phyloP scores from a whole-genome alignment of 2,329 filamentous ascomycete genomes.

The Corinectria fuckeliana region DNA sequence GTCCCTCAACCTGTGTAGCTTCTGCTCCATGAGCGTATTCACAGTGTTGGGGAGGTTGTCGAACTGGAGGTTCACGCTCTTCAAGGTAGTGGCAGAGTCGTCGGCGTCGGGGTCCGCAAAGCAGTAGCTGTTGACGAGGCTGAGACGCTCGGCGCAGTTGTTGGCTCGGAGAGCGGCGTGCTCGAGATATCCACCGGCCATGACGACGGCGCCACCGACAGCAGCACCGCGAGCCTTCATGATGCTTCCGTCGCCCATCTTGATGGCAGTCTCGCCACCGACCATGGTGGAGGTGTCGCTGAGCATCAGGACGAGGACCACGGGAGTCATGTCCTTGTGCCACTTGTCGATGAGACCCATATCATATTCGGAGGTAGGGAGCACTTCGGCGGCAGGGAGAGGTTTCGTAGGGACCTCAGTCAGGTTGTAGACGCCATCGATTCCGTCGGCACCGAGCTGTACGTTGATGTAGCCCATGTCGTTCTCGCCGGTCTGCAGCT shows the following conservation, averaged over 20 bases:
- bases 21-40: slow-evolving; percentile 1
- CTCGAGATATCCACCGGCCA: slow-evolving; percentile 12
- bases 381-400: slow-evolving; percentile 29
- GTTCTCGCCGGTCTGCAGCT: slow-evolving; percentile 5
- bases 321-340: slow-evolving; percentile 23
- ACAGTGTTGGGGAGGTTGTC: slow-evolving; percentile 1
- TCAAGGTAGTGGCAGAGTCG: slow-evolving; percentile 10
- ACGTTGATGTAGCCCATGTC: slow-evolving; percentile 17
- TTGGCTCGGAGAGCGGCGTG: slow-evolving; percentile 8
- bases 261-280: slow-evolving; percentile 24
- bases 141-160: slow-evolving; percentile 13
- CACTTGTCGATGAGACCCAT: slow-evolving; percentile 14
- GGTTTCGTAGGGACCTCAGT: slow-evolving; percentile 5
- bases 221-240: slow-evolving; percentile 12
- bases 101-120: slow-evolving; percentile 11
- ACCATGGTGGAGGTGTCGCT: slow-evolving; percentile 23
- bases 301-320: slow-evolving; percentile 25
- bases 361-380: background rate
- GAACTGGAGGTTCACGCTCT: slow-evolving; percentile 2
- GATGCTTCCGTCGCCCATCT: background rate
- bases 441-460: slow-evolving; percentile 2
- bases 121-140: slow-evolving; percentile 15
- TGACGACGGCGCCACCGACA: slow-evolving; percentile 16
- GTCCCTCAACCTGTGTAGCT: background rate
- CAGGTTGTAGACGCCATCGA: slow-evolving; percentile 3